A percentile compares a stretch with the other conserved stretches of the same genome.
Evolutionary conservation across 23 red algal species (phyloP).

Genomic region (Gracilaria domingensis): DNA sequence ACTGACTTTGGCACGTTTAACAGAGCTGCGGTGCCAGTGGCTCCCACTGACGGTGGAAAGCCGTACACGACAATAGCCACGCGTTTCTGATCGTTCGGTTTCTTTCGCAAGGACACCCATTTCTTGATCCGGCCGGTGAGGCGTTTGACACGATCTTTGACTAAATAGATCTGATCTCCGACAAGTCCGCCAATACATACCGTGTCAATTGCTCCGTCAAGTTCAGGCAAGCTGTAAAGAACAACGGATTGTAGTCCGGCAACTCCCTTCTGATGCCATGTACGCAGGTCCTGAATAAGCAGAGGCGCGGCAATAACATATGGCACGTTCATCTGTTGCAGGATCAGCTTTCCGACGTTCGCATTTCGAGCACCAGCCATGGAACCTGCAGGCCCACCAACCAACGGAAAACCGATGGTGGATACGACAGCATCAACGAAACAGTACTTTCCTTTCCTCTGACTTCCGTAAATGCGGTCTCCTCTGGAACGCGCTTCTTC

Average conservation of each 20-base stretch:
- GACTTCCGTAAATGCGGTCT: slow-evolving; percentile 17
- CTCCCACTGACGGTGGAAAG: slow-evolving; percentile 72
- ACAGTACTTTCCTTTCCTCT: neutral
- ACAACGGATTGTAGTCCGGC: slow-evolving; percentile 77
- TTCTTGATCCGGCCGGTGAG: slow-evolving; percentile 63
- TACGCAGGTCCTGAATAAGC: slow-evolving; percentile 67
- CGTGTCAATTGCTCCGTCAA: slow-evolving; percentile 79
- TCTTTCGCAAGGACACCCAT: slow-evolving; percentile 46
- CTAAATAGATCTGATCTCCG: slow-evolving; percentile 68
- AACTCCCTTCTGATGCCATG: slow-evolving; percentile 71
- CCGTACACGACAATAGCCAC: slow-evolving; percentile 76
- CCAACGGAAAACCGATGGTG: slow-evolving; percentile 81
- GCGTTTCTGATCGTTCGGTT: slow-evolving; percentile 50
- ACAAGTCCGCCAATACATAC: slow-evolving; percentile 79
- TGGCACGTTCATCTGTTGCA: slow-evolving; percentile 61
- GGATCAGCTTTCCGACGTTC: slow-evolving; percentile 42
- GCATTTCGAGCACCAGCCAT: slow-evolving; percentile 74
- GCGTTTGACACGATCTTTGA: slow-evolving; percentile 60
- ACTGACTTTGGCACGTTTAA: slow-evolving; percentile 77
- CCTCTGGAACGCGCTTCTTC: slow-evolving; percentile 20
- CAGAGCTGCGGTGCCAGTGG: slow-evolving; percentile 79
- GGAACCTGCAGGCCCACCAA: slow-evolving; percentile 77
- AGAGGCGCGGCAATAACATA: slow-evolving; percentile 75
- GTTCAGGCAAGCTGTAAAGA: slow-evolving; percentile 75
- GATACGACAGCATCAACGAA: slow-evolving; percentile 74